Evolutionary conservation across 1,284 basidiomycete genomes (phyloP).

Genomic region (Kwoniella shivajii): DNA sequence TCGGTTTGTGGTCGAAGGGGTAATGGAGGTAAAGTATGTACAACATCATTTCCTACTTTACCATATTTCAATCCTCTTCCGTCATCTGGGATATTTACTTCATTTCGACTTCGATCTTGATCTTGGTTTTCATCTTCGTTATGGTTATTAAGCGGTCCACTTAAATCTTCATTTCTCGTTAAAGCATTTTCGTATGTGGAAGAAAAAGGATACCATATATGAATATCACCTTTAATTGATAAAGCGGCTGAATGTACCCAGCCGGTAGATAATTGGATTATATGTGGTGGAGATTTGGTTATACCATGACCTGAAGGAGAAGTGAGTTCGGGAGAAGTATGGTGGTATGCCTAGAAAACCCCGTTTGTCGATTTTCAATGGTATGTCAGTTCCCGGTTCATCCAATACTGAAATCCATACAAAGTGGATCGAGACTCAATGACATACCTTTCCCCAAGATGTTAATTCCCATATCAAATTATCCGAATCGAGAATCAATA

Average conservation of each 20-base stretch:
- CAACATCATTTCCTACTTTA: conserved; percentile 29
- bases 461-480: conserved; percentile 51
- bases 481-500: conserved; percentile 47
- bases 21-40: conserved; percentile 24
- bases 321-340: conserved; percentile 38
- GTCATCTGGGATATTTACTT: too few relatives aligned
- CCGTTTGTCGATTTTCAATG: not conserved
- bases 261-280: conserved; percentile 70
- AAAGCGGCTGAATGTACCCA: conserved; percentile 74
- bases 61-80: conserved; percentile 41
- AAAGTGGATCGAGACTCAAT: not conserved
- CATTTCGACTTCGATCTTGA: too few relatives aligned
- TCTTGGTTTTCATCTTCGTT: conserved; percentile 52
- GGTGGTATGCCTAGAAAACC: conserved; percentile 38
- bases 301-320: conserved; percentile 34
- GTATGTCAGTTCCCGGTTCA: too few relatives aligned
- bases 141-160: conserved; percentile 46
- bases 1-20: conserved; percentile 14
- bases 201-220: conserved; percentile 70
- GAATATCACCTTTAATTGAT: conserved; percentile 67
- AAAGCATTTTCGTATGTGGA: conserved; percentile 40
- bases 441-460: conserved; percentile 41
- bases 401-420: too few relatives aligned
- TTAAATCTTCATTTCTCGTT: conserved; percentile 43
- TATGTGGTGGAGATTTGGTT: conserved; percentile 25